Percentiles rank a stretch among this genome's conserved stretches.
Evolutionary conservation across 805 yeast species (phyloP).

Genomic region (Sugiyamaella boreocaroliniensis): DNA sequence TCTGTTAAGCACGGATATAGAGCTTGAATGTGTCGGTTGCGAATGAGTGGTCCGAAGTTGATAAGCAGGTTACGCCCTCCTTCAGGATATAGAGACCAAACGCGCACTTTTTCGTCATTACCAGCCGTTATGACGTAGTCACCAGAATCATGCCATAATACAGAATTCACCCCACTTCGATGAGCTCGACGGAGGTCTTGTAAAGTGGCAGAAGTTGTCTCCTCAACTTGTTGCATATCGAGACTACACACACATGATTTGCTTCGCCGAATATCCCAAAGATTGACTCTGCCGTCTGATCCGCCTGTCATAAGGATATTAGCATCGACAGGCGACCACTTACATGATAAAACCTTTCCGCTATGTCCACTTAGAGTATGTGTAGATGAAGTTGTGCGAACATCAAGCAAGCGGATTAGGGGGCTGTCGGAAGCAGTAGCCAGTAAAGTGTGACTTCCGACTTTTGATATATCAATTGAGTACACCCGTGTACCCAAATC

Average conservation of each 20-base stretch:
- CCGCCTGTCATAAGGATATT: constrained; percentile 73
- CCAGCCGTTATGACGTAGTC: constrained; percentile 59
- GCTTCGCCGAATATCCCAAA: constrained; percentile 82
- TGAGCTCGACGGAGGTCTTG: constrained; percentile 52
- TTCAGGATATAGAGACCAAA: constrained; percentile 63
- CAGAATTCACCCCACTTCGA: constrained; percentile 68
- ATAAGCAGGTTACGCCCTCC: constrained; percentile 52
- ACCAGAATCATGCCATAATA: constrained; percentile 68
- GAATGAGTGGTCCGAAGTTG: constrained; percentile 71
- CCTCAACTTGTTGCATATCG: constrained; percentile 47
- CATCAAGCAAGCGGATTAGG: constrained; percentile 61
- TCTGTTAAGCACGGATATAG: constrained; percentile 51
- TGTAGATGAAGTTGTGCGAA: constrained; percentile 64
- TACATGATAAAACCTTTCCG: constrained; percentile 49
- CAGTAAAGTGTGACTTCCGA: constrained; percentile 45
- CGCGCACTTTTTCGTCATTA: constrained; percentile 68
- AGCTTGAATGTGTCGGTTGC: constrained; percentile 56
- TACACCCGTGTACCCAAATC: constrained; percentile 57
- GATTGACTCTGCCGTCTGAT: constrained; percentile 65
- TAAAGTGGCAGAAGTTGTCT: constrained; percentile 24
- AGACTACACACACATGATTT: constrained; percentile 55
- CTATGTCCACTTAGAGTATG: constrained; percentile 63
- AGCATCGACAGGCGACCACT: constrained; percentile 67
- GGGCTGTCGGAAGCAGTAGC: constrained; percentile 69
- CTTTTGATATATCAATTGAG: constrained; percentile 54